phyloP scores from a whole-genome alignment of 2,329 filamentous ascomycete species.

The Monilinia fructicola region DNA sequence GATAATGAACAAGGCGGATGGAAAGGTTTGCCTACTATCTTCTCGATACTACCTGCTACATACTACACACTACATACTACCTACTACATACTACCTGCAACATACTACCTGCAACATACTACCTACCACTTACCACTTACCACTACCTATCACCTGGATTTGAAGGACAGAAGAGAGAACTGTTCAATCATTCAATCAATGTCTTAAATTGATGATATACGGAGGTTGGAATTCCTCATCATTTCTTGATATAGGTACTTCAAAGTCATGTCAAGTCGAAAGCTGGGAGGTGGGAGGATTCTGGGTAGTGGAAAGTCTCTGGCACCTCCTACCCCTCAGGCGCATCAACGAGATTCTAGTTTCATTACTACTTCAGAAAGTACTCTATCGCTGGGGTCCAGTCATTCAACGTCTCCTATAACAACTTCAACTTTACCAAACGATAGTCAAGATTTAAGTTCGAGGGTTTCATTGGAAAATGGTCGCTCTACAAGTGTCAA shows the following conservation, averaged over 20 bases:
- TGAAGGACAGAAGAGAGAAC: conserved; percentile 1
- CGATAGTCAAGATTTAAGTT: conserved; percentile 73
- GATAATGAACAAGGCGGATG: conserved; percentile 7
- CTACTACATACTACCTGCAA: too few species aligned
- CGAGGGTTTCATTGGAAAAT: conserved; percentile 73
- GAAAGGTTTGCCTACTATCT: conserved; percentile 5
- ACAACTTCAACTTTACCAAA: conserved; percentile 65
- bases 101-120: too few species aligned
- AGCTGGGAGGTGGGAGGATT: conserved; percentile 88
- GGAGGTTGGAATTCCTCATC: conserved; percentile 27
- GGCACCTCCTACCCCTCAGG: conserved; percentile 59
- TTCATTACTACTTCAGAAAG: conserved; percentile 62
- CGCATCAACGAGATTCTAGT: conserved; percentile 42
- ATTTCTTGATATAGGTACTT: conserved; percentile 25
- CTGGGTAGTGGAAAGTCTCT: conserved; percentile 83
- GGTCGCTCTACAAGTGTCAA: conserved; percentile 50
- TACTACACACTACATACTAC: too few species aligned
- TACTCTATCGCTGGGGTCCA: conserved; percentile 75
- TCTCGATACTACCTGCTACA: too few species aligned
- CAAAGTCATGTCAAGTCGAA: conserved; percentile 71
- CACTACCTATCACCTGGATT: too few species aligned
- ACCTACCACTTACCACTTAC: too few species aligned
- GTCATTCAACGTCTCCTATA: conserved; percentile 59
- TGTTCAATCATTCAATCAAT: conserved; percentile 10
- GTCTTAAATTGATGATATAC: conserved; percentile 34